Evolutionary conservation across 2,329 filamentous ascomycete genomes (phyloP).

Genomic region (Madurella mycetomatis): DNA sequence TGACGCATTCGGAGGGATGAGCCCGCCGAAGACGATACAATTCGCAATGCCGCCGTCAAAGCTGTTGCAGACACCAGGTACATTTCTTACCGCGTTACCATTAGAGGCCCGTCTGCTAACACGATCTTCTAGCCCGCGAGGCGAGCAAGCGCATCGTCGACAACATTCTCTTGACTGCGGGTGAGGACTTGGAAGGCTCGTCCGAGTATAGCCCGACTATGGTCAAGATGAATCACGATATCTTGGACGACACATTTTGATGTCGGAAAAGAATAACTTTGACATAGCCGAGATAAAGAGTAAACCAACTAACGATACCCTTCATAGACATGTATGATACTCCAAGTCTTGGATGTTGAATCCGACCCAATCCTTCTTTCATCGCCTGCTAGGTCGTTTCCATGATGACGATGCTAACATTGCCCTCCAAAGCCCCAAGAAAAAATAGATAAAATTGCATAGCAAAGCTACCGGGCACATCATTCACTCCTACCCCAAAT

Average conservation of each 20-base stretch:
- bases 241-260: slow-evolving; percentile 60
- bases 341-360: background rate
- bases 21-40: slow-evolving; percentile 89
- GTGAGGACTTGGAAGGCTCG: slow-evolving; percentile 54
- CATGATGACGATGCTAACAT: no score
- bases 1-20: slow-evolving; percentile 65
- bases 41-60: slow-evolving; percentile 75
- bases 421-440: no score
- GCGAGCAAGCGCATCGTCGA: slow-evolving; percentile 78
- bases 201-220: slow-evolving; percentile 60
- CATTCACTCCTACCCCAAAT: no score
- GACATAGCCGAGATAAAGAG: background rate
- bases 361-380: background rate
- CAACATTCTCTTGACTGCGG: slow-evolving; percentile 72
- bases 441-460: no score
- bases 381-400: no score
- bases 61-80: slow-evolving; percentile 74
- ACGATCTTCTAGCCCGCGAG: slow-evolving; percentile 57
- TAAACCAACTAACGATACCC: background rate
- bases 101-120: slow-evolving; percentile 2
- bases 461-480: no score
- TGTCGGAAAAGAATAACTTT: background rate
- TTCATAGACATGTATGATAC: background rate
- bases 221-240: slow-evolving; percentile 60
- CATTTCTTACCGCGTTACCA: slow-evolving; percentile 26